Percentiles rank a stretch among this genome's conserved stretches.
Conservation (phyloP, 2,329 filamentous ascomycete genomes). For the Phaeomoniella chlamydospora region DNA sequence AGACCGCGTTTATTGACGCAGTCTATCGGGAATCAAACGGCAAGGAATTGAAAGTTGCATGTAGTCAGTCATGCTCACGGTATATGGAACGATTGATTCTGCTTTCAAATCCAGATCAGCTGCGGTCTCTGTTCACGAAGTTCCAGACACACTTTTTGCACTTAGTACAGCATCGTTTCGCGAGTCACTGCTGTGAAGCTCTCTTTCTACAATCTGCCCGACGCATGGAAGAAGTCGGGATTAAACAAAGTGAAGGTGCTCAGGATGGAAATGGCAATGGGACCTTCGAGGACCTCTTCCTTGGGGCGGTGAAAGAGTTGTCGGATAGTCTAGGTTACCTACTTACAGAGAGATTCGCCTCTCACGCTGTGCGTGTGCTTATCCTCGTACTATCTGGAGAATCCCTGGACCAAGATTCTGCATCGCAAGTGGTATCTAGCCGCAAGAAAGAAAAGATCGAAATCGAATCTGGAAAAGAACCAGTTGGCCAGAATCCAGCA, state of each 20-base stretch:
- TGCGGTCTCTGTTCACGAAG: slow-evolving; percentile 73
- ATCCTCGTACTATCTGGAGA: slow-evolving; percentile 74
- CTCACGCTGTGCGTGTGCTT: slow-evolving; percentile 76
- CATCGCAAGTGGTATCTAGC: slow-evolving; percentile 68
- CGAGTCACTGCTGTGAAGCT: slow-evolving; percentile 92
- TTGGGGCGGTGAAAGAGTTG: slow-evolving; percentile 74
- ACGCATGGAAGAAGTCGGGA: slow-evolving; percentile 47
- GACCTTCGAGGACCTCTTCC: slow-evolving; percentile 73
- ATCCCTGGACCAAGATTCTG: slow-evolving; percentile 55
- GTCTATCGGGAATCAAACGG: slow-evolving; percentile 76
- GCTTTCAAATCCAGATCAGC: slow-evolving; percentile 61
- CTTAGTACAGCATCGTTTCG: slow-evolving; percentile 87
- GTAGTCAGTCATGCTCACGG: slow-evolving; percentile 87
- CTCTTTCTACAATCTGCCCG: slow-evolving; percentile 75
- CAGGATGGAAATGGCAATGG: slow-evolving; percentile 31
- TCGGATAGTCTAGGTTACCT: slow-evolving; percentile 70
- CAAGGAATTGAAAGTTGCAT: slow-evolving; percentile 91
- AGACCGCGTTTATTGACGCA: slow-evolving; percentile 57
- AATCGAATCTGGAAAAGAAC: slow-evolving; percentile 38
- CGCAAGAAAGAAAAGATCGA: slow-evolving; percentile 79
- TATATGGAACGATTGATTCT: slow-evolving; percentile 85
- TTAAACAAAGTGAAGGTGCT: slow-evolving; percentile 29
- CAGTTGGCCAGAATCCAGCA: slow-evolving; percentile 23
- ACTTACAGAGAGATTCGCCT: slow-evolving; percentile 78
- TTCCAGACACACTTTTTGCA: slow-evolving; percentile 80